Percentiles rank a stretch among this genome's conserved stretches.
These are phyloP conservation scores for Ascosphaera acerosa DNA, from an alignment of 2,329 filamentous ascomycete genomes.

Conservation along the genomic window DNA sequence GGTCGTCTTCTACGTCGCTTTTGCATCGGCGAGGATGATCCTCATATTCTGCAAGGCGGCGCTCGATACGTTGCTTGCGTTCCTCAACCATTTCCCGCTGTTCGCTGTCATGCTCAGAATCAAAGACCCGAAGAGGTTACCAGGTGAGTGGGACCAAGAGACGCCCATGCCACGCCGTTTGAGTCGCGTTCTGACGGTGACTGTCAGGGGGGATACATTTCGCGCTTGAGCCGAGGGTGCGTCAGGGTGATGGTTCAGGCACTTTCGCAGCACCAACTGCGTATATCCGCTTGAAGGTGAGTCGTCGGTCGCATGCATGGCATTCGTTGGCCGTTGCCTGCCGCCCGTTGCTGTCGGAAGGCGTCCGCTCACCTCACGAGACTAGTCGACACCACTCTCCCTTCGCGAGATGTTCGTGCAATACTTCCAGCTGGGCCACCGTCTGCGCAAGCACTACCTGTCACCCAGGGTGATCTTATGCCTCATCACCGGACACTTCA, in stretches of 20 bases:
- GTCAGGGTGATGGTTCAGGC: constrained; percentile 7
- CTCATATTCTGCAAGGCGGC: constrained; percentile 83
- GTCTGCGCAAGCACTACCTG: constrained; percentile 86
- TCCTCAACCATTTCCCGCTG: constrained; percentile 87
- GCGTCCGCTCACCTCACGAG: constrained; percentile 5
- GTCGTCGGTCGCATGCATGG: no score
- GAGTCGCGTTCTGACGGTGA: constrained; percentile 3
- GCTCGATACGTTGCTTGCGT: constrained; percentile 78
- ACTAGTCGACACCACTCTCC: constrained; percentile 60
- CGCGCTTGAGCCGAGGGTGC: constrained; percentile 30
- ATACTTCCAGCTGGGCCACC: constrained; percentile 82
- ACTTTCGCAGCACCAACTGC: constrained; percentile 36
- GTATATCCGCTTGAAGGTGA: constrained; percentile 64
- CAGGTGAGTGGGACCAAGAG: constrained; percentile 28
- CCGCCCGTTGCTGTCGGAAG: no score
- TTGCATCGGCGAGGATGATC: constrained; percentile 77
- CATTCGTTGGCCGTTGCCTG: no score
- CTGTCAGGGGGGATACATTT: constrained; percentile 57
- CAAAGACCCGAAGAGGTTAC: constrained; percentile 75
- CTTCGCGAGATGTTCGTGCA: constrained; percentile 92
- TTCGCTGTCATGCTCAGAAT: constrained; percentile 91
- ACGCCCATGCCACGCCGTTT: constrained; percentile 2
- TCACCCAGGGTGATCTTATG: constrained; percentile 71
- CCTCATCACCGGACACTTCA: constrained; percentile 70
- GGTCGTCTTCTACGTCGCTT: constrained; percentile 88